Conservation (phyloP, 768 basidiomycete genomes). For the Cantharellus anzutake region DNA sequence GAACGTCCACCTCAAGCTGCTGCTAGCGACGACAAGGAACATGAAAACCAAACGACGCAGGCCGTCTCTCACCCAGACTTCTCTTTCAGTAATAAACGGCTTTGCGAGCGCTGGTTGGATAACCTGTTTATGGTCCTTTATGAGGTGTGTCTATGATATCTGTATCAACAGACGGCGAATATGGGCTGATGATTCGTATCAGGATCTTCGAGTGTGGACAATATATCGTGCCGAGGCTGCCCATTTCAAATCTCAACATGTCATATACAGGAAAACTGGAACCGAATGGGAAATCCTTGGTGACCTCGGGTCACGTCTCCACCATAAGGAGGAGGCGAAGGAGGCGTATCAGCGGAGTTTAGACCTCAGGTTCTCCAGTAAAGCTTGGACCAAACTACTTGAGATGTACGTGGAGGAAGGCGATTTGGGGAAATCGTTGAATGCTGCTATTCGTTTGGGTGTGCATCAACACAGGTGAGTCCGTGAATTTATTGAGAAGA, state of each 20-base stretch:
- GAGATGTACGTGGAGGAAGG: slow-evolving; percentile 96
- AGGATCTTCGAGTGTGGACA: slow-evolving; percentile 96
- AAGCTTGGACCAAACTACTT: slow-evolving; percentile 85
- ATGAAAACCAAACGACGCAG: slow-evolving; percentile 13
- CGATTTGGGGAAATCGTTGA: slow-evolving; percentile 76
- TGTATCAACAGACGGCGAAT: not conserved
- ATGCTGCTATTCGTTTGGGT: slow-evolving; percentile 81
- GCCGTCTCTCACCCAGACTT: slow-evolving; percentile 35
- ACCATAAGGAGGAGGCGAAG: slow-evolving; percentile 97
- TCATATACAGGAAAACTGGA: slow-evolving; percentile 93
- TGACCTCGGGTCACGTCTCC: slow-evolving; percentile 78
- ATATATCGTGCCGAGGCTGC: slow-evolving; percentile 98
- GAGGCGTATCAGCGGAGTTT: slow-evolving; percentile 93
- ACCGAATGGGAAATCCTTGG: slow-evolving; percentile 98
- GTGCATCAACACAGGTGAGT: slow-evolving; percentile 52
- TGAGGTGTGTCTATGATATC: slow-evolving; percentile 35
- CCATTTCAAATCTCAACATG: slow-evolving; percentile 96
- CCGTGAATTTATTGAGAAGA: not conserved
- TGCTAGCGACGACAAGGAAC: slow-evolving; percentile 13
- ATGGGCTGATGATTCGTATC: not conserved
- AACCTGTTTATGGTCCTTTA: slow-evolving; percentile 98
- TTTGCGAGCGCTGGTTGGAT: slow-evolving; percentile 96
- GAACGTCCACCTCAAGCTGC: slow-evolving; percentile 27
- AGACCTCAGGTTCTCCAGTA: slow-evolving; percentile 71
- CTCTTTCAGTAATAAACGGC: slow-evolving; percentile 87